Evolutionary conservation across 768 basidiomycete genomes (phyloP).

Genomic region (Suillus subaureus): DNA sequence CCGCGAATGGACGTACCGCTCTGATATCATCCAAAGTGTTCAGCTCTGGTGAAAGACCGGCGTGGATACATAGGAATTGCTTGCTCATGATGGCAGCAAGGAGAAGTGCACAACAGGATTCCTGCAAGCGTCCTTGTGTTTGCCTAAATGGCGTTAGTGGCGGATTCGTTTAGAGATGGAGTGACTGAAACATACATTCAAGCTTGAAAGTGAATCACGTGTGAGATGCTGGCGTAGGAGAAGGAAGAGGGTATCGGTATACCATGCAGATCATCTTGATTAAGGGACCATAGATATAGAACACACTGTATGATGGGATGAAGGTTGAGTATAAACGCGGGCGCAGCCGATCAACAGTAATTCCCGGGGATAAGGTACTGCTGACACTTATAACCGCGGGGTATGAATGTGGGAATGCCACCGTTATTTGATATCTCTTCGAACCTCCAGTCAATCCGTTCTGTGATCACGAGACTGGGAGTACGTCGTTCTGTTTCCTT

Average conservation of each 20-base stretch:
- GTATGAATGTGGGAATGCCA: too few relatives aligned
- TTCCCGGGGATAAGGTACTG: slow-evolving; percentile 87
- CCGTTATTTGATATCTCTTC: too few relatives aligned
- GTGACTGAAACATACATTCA: slow-evolving; percentile 67
- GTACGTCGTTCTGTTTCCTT: too few relatives aligned
- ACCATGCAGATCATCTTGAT: slow-evolving; percentile 99
- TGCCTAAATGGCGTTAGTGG: slow-evolving; percentile 55
- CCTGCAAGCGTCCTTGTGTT: slow-evolving; percentile 99
- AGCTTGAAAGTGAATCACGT: slow-evolving; percentile 98
- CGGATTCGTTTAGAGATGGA: slow-evolving; percentile 10
- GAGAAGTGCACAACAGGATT: slow-evolving; percentile 93
- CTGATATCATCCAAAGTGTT: slow-evolving; percentile 95
- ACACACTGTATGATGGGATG: slow-evolving; percentile 69
- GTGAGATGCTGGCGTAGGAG: slow-evolving; percentile 97
- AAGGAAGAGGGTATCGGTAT: slow-evolving; percentile 94
- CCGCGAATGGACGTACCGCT: slow-evolving; percentile 49
- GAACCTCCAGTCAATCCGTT: too few relatives aligned
- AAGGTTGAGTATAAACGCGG: not conserved
- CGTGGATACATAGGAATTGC: slow-evolving; percentile 98
- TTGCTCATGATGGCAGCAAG: slow-evolving; percentile 99
- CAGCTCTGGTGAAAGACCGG: slow-evolving; percentile 93
- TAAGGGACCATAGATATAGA: slow-evolving; percentile 93
- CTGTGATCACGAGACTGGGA: too few relatives aligned
- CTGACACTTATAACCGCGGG: too few relatives aligned
- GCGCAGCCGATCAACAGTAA: slow-evolving; percentile 78